Conservation (phyloP, 768 basidiomycete genomes). For the Pleurotus tuoliensis region DNA sequence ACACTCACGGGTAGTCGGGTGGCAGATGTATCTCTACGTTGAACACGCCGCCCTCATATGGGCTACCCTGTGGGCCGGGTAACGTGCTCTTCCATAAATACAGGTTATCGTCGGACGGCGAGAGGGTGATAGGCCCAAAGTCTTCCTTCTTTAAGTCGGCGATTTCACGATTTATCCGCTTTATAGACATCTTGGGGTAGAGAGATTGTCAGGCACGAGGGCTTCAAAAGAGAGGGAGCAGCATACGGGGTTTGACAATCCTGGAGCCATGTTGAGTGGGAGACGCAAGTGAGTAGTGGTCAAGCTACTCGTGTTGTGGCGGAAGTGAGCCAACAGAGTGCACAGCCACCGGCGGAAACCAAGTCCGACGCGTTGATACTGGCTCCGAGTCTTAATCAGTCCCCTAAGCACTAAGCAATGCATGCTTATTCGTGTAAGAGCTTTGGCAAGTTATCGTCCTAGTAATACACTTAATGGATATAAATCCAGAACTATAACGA, state of each 20-base stretch:
- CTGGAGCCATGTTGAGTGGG: constrained; percentile 21
- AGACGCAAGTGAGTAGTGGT: background rate
- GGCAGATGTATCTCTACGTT: constrained; percentile 62
- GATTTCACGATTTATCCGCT: constrained; percentile 82
- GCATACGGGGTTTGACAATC: constrained; percentile 22
- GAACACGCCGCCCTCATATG: constrained; percentile 79
- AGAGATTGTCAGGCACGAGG: background rate
- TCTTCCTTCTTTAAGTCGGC: constrained; percentile 81
- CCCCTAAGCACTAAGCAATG: too few species aligned
- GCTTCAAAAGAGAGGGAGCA: background rate
- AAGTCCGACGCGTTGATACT: too few species aligned
- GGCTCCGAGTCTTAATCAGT: too few species aligned
- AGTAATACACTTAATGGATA: too few species aligned
- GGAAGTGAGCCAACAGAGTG: background rate
- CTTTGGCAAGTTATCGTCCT: too few species aligned
- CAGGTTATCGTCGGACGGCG: constrained; percentile 60
- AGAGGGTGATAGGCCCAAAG: constrained; percentile 65
- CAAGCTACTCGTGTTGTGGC: too few species aligned
- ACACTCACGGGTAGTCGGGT: constrained; percentile 73
- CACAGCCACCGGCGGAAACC: background rate
- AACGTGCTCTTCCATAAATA: constrained; percentile 75
- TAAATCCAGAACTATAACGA: too few species aligned
- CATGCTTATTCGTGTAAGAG: too few species aligned
- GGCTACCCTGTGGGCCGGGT: constrained; percentile 79
- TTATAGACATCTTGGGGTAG: constrained; percentile 53